These are phyloP conservation scores for Amylostereum areolatum DNA, from an alignment of 1,284 basidiomycete genomes.

Conservation along the genomic window DNA sequence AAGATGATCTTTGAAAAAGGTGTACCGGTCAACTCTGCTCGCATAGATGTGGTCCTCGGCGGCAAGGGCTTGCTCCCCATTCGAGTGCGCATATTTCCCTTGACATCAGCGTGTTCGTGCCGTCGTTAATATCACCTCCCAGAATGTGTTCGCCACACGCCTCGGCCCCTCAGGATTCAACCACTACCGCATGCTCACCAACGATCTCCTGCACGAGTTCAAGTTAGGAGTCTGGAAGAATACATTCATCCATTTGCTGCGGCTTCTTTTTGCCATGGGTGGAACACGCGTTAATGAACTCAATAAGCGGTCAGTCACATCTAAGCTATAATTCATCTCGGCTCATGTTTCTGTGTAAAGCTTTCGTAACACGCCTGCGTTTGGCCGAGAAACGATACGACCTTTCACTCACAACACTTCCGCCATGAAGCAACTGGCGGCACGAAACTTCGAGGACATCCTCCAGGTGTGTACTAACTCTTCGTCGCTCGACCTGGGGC, in stretches of 20 bases:
- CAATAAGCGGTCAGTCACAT: neutral
- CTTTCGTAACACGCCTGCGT: neutral
- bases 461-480: constrained; percentile 22
- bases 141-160: constrained; percentile 2
- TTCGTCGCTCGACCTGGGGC: too few species aligned
- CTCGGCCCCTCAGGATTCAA: constrained; percentile 7
- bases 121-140: too few species aligned
- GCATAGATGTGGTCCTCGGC: too few species aligned
- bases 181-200: constrained; percentile 11
- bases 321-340: too few species aligned
- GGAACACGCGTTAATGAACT: constrained; percentile 5
- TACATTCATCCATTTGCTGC: constrained; percentile 18
- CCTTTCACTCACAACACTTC: constrained; percentile 22
- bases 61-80: too few species aligned
- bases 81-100: too few species aligned
- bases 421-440: constrained; percentile 26
- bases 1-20: too few species aligned
- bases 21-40: too few species aligned
- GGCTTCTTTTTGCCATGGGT: constrained; percentile 13
- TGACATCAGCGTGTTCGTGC: too few species aligned
- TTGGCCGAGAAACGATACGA: constrained; percentile 18
- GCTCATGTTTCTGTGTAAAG: too few species aligned
- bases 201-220: constrained; percentile 19
- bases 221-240: constrained; percentile 21
- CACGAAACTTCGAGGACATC: constrained; percentile 27